Evolutionary conservation across 176 grass and related monocot genomes (phyloP).

Genomic region (Pontederia paniculata): DNA sequence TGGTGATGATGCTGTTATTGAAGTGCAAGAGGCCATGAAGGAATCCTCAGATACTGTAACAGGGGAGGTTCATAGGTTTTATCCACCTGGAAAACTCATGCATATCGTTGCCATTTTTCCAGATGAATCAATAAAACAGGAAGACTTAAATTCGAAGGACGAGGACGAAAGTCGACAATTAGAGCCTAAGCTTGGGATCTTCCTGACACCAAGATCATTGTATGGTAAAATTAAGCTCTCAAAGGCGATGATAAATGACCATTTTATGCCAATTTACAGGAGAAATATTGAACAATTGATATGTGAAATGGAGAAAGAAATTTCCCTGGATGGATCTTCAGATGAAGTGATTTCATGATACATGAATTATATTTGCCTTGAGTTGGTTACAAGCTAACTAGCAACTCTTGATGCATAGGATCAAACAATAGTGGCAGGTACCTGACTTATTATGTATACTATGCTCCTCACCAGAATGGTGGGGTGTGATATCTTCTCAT

Average conservation of each 20-base stretch:
- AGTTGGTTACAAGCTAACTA: too few relatives aligned
- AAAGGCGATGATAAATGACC: slow-evolving; percentile 86
- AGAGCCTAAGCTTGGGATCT: slow-evolving; percentile 48
- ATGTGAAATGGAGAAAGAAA: slow-evolving; percentile 44
- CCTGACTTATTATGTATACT: too few relatives aligned
- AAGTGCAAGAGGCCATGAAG: slow-evolving; percentile 18
- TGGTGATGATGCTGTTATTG: slow-evolving; percentile 13
- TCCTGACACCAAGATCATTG: slow-evolving; percentile 62
- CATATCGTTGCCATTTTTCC: slow-evolving; percentile 42
- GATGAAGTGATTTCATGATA: slow-evolving; percentile 4
- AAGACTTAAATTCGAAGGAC: slow-evolving; percentile 14
- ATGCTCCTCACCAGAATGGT: too few relatives aligned
- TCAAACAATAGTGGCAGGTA: too few relatives aligned
- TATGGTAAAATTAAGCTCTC: slow-evolving; percentile 93
- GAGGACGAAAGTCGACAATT: slow-evolving; percentile 10
- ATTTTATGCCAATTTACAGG: slow-evolving; percentile 95
- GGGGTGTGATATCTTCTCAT: too few relatives aligned
- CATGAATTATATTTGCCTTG: not conserved
- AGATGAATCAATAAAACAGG: slow-evolving; percentile 25
- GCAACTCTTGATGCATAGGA: too few relatives aligned
- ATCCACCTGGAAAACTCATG: slow-evolving; percentile 94
- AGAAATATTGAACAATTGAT: slow-evolving; percentile 71
- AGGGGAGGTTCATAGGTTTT: slow-evolving; percentile 81
- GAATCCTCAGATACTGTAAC: slow-evolving; percentile 31
- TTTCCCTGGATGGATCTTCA: not conserved